Evolutionary conservation across 164 flowering plant genomes (phyloP).

Genomic region (Aristolochia fimbriata): DNA sequence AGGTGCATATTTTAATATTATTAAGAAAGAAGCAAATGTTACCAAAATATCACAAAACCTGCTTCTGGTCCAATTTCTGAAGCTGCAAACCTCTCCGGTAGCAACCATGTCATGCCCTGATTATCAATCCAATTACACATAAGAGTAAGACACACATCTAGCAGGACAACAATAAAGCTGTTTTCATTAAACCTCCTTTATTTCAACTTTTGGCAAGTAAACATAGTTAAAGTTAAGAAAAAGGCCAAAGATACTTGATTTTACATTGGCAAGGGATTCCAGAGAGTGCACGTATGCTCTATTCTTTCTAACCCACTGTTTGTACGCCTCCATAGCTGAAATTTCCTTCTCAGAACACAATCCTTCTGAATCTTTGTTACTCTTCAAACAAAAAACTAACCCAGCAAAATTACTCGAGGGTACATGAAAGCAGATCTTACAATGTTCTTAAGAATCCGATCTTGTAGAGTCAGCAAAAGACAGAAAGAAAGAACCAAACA

Average conservation of each 20-base stretch:
- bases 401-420: no score
- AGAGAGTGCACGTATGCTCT: conserved; percentile 79
- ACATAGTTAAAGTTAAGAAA: not conserved
- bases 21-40: conserved; percentile 41
- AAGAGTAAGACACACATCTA: not conserved
- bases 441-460: no score
- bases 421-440: no score
- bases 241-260: conserved; percentile 7
- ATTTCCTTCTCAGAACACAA: no score
- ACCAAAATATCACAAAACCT: conserved; percentile 98
- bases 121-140: conserved; percentile 9
- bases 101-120: conserved; percentile 96
- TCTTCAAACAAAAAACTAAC: no score
- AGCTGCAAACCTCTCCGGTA: conserved; percentile 81
- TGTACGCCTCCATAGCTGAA: conserved; percentile 70
- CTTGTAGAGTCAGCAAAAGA: no score
- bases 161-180: not conserved
- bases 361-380: no score
- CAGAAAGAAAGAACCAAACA: no score
- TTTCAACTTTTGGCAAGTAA: no score
- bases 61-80: conserved; percentile 99
- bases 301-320: conserved; percentile 80
- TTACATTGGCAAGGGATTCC: conserved; percentile 93
- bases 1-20: conserved; percentile 7
- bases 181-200: not conserved